Conservation (phyloP, 192 early-diverging fungal genomes). For the Rhizoclosmatium sp. region DNA sequence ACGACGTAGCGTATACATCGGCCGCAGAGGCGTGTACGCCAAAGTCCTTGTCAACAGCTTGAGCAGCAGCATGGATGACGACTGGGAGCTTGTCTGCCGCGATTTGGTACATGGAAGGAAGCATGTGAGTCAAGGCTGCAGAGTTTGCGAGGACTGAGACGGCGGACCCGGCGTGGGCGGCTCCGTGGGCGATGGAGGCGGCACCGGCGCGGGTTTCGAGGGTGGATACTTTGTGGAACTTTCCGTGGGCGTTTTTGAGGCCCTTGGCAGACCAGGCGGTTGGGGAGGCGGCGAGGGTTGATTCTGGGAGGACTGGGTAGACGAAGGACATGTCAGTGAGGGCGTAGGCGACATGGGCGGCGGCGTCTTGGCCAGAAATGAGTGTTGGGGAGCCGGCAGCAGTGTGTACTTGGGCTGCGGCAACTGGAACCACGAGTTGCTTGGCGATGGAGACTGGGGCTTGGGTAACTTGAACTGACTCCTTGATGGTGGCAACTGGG, state of each 20-base stretch:
- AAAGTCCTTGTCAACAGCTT: slow-evolving; percentile 68
- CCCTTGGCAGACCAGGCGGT: slow-evolving; percentile 71
- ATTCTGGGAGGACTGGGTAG: slow-evolving; percentile 73
- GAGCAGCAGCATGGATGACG: slow-evolving; percentile 85
- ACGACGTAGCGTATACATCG: slow-evolving; percentile 76
- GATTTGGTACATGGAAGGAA: slow-evolving; percentile 82
- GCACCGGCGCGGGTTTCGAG: slow-evolving; percentile 86
- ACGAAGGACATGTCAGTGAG: slow-evolving; percentile 85
- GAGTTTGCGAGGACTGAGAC: slow-evolving; percentile 74
- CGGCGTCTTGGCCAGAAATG: slow-evolving; percentile 70
- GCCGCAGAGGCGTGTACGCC: slow-evolving; percentile 68
- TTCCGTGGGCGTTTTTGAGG: slow-evolving; percentile 75
- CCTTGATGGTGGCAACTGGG: background rate
- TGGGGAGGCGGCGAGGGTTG: slow-evolving; percentile 68
- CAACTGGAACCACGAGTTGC: background rate
- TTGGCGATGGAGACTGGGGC: background rate
- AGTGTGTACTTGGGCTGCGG: background rate
- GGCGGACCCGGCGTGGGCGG: slow-evolving; percentile 57
- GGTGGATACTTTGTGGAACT: slow-evolving; percentile 71
- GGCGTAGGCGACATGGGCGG: slow-evolving; percentile 78
- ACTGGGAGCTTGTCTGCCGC: slow-evolving; percentile 65
- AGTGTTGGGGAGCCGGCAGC: slow-evolving; percentile 26
- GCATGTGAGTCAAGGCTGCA: slow-evolving; percentile 79
- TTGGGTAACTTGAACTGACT: background rate
- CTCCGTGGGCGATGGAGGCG: slow-evolving; percentile 78